Evolutionary conservation across 2,329 filamentous ascomycete species (phyloP).

Genomic region (Botrytis hyacinthi): DNA sequence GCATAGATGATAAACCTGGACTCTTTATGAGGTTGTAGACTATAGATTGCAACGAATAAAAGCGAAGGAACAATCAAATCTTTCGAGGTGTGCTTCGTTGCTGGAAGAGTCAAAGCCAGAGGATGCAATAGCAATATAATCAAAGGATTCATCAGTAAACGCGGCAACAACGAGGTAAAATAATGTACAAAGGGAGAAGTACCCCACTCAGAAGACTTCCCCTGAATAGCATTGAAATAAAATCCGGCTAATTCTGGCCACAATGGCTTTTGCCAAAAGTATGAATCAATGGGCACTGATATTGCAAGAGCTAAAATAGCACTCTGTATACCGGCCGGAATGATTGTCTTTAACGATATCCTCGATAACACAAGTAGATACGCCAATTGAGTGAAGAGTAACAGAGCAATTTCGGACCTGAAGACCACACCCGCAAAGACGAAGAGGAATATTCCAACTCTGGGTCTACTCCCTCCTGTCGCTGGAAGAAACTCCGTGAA

Average conservation of each 20-base stretch:
- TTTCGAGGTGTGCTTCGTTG: slow-evolving; percentile 45
- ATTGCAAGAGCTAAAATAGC: slow-evolving; percentile 63
- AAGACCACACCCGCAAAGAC: slow-evolving; percentile 82
- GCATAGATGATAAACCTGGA: slow-evolving; percentile 91
- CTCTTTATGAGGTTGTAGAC: slow-evolving; percentile 90
- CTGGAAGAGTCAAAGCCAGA: slow-evolving; percentile 49
- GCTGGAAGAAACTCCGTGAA: slow-evolving; percentile 45
- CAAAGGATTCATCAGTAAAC: slow-evolving; percentile 79
- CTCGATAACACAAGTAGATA: slow-evolving; percentile 59
- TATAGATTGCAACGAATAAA: slow-evolving; percentile 76
- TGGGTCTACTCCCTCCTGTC: slow-evolving; percentile 42
- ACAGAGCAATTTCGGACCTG: slow-evolving; percentile 81
- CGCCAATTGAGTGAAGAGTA: slow-evolving; percentile 67
- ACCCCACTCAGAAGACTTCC: slow-evolving; percentile 84
- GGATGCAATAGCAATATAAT: slow-evolving; percentile 54
- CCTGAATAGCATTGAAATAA: slow-evolving; percentile 84
- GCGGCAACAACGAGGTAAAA: slow-evolving; percentile 75
- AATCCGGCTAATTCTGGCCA: slow-evolving; percentile 93
- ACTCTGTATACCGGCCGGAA: slow-evolving; percentile 65
- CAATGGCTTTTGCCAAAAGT: slow-evolving; percentile 83
- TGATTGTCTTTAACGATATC: slow-evolving; percentile 54
- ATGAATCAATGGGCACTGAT: slow-evolving; percentile 79
- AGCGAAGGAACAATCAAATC: slow-evolving; percentile 64
- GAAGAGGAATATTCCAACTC: slow-evolving; percentile 64
- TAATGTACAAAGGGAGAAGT: slow-evolving; percentile 84